A percentile compares a stretch with the other conserved stretches of the same genome.
phyloP scores from a whole-genome alignment of 768 basidiomycete genomes.

The Rhizopogon sp. region DNA sequence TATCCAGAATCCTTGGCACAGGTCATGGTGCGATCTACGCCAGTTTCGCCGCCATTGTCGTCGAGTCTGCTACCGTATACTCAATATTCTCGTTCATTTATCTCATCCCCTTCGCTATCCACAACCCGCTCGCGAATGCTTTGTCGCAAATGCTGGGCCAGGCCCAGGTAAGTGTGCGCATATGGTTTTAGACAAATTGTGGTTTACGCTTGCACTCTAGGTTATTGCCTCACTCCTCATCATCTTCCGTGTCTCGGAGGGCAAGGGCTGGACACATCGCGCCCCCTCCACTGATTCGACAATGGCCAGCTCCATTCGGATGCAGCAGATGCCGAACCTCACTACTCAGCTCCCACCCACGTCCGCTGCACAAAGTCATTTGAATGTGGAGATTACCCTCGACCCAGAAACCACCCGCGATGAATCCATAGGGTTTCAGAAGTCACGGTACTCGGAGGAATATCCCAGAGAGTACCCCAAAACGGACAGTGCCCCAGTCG shows the following conservation, averaged over 20 bases:
- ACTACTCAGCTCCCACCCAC: not conserved
- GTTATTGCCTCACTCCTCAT: constrained; percentile 44
- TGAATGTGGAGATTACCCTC: not conserved
- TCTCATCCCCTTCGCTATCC: constrained; percentile 21
- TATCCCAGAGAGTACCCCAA: too few relatives aligned
- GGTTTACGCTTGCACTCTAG: constrained; percentile 18
- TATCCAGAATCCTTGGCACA: constrained; percentile 23
- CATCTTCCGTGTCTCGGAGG: constrained; percentile 42
- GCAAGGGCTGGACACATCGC: constrained; percentile 35
- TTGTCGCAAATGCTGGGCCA: constrained; percentile 28
- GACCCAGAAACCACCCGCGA: not conserved
- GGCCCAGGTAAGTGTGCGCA: constrained; percentile 16
- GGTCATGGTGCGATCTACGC: constrained; percentile 22
- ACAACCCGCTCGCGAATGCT: constrained; percentile 20
- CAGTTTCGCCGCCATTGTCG: constrained; percentile 28
- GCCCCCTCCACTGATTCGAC: constrained; percentile 5
- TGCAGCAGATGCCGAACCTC: constrained; percentile 10
- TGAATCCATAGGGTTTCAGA: not conserved
- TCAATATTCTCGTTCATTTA: constrained; percentile 27
- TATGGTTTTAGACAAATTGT: not conserved
- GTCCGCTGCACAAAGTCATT: not conserved
- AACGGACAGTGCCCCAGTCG: not conserved
- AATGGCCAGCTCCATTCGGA: not conserved
- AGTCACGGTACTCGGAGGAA: not conserved
- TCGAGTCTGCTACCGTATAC: constrained; percentile 31